A percentile compares a stretch with the other conserved stretches of the same genome.
Evolutionary conservation across 768 basidiomycete species (phyloP).

Genomic region (Macrolepiota albuminosa): DNA sequence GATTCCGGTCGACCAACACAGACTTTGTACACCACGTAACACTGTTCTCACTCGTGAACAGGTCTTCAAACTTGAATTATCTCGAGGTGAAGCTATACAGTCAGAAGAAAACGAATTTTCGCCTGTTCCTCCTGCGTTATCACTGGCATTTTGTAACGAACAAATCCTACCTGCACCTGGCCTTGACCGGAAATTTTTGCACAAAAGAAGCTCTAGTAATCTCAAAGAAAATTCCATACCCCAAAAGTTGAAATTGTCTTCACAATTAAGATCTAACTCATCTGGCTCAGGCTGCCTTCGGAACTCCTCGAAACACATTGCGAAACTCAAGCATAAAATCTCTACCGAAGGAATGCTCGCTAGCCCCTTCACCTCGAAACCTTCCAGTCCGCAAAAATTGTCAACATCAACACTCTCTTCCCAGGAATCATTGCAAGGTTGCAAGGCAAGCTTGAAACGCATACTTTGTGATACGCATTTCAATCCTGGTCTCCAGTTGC

Average conservation of each 20-base stretch:
- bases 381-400: conserved; percentile 10
- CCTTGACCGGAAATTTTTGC: background rate
- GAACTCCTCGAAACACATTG: background rate
- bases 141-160: background rate
- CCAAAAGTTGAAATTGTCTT: background rate
- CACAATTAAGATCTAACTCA: background rate
- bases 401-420: background rate
- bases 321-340: conserved; percentile 2
- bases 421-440: background rate
- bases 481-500: conserved; percentile 16
- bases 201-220: conserved; percentile 16
- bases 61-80: conserved; percentile 13
- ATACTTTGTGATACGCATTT: conserved; percentile 19
- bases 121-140: conserved; percentile 12
- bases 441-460: conserved; percentile 5
- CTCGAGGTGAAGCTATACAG: conserved; percentile 6
- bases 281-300: background rate
- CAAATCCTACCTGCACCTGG: background rate
- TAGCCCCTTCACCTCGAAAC: conserved; percentile 19
- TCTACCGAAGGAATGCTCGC: conserved; percentile 12
- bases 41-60: conserved; percentile 13
- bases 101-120: conserved; percentile 11
- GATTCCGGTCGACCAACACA: background rate
- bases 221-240: conserved; percentile 19
- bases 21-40: conserved; percentile 15